Conservation (phyloP, 2,329 filamentous ascomycete genomes). For the Chrysoporthe cubensis region DNA sequence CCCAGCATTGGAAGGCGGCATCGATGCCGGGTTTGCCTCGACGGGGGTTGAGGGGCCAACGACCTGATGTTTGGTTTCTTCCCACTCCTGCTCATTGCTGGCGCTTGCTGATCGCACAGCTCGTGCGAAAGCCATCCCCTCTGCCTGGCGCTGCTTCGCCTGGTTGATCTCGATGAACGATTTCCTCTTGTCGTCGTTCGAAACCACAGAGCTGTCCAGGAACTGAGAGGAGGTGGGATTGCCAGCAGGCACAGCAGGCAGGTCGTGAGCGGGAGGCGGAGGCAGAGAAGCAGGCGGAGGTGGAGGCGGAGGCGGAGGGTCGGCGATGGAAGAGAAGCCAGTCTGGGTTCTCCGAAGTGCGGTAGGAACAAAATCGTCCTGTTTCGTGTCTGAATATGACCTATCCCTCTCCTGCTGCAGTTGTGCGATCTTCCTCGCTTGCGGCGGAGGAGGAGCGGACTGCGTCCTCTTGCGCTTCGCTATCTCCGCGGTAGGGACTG, state of each 20-base stretch:
- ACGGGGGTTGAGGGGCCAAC: slow-evolving; percentile 29
- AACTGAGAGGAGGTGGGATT: slow-evolving; percentile 38
- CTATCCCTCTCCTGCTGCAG: slow-evolving; percentile 35
- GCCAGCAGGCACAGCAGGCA: slow-evolving; percentile 39
- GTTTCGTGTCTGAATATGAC: slow-evolving; percentile 36
- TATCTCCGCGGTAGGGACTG: slow-evolving; percentile 73
- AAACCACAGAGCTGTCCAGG: slow-evolving; percentile 40
- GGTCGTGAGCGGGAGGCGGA: slow-evolving; percentile 23
- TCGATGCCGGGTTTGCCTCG: slow-evolving; percentile 31
- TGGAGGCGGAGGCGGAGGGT: slow-evolving; percentile 21
- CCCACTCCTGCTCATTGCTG: slow-evolving; percentile 39
- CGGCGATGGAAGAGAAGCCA: slow-evolving; percentile 48
- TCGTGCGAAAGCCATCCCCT: slow-evolving; percentile 62
- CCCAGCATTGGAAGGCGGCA: slow-evolving; percentile 21
- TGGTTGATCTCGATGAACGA: slow-evolving; percentile 63
- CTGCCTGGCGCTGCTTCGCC: slow-evolving; percentile 63
- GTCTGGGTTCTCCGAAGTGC: slow-evolving; percentile 63
- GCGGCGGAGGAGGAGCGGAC: slow-evolving; percentile 39
- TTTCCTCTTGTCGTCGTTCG: slow-evolving; percentile 56
- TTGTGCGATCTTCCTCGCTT: slow-evolving; percentile 35
- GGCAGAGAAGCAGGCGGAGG: slow-evolving; percentile 18
- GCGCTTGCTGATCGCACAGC: slow-evolving; percentile 45
- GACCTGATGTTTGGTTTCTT: slow-evolving; percentile 31
- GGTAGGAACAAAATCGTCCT: slow-evolving; percentile 58
- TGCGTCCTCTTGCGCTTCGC: slow-evolving; percentile 57